These are phyloP conservation scores for Aspergillus piperis DNA, from an alignment of 2,329 filamentous ascomycete genomes.

Conservation along the genomic window DNA sequence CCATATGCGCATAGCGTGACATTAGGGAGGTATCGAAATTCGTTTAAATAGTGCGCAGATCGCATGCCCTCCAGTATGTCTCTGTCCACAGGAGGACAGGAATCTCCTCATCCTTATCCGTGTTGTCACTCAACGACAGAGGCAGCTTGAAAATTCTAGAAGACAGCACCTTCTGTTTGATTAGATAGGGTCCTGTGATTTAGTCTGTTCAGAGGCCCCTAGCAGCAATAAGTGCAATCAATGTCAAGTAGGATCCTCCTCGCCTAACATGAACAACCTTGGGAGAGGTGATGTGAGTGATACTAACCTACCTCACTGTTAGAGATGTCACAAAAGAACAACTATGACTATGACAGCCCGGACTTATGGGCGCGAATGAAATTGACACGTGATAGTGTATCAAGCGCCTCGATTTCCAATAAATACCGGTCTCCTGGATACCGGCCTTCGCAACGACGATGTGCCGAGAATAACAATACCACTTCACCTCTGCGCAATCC, in stretches of 20 bases:
- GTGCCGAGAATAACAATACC: not conserved
- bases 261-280: not conserved
- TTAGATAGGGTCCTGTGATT: not conserved
- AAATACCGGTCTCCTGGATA: not conserved
- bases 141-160: not conserved
- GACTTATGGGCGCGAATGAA: not conserved
- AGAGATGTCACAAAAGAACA: not conserved
- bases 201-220: not conserved
- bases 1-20: not conserved
- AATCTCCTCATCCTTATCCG: not conserved
- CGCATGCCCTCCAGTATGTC: not conserved
- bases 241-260: not conserved
- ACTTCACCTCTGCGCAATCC: too few species aligned
- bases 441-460: too few species aligned
- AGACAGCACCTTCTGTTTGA: not conserved
- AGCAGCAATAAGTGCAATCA: not conserved
- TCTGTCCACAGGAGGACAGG: not conserved
- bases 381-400: constrained; percentile 9
- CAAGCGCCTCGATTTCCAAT: not conserved
- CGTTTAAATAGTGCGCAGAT: not conserved
- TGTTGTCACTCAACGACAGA: not conserved
- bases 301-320: not conserved
- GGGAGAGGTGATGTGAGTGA: not conserved
- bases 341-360: constrained; percentile 1
- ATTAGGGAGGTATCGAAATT: not conserved